Evolutionary conservation across 768 basidiomycete genomes (phyloP).

Genomic region (Serendipita sp.): DNA sequence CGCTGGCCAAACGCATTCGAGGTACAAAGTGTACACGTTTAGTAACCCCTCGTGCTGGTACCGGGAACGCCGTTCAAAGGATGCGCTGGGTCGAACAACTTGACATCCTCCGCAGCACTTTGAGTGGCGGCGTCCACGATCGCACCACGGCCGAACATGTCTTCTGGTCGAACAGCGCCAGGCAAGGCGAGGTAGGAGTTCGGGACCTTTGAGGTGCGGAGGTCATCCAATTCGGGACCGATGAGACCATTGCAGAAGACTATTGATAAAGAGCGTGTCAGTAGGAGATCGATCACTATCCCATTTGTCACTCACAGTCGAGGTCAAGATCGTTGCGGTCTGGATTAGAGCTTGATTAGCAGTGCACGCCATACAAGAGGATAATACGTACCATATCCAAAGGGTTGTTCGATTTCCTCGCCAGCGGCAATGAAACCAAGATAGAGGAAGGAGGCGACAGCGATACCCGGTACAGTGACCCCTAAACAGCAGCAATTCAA

Average conservation of each 20-base stretch:
- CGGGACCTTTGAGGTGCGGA: constrained; percentile 14
- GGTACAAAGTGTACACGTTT: too few species aligned
- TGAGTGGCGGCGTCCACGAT: neutral
- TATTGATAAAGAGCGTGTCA: neutral
- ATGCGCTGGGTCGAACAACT: neutral
- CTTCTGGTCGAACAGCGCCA: neutral
- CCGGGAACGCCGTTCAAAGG: neutral
- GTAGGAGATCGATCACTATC: neutral
- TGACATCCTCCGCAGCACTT: neutral
- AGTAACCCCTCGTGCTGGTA: too few species aligned
- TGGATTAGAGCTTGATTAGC: constrained; percentile 12
- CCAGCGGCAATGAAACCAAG: constrained; percentile 59
- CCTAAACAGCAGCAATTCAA: neutral
- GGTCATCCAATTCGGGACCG: constrained; percentile 37
- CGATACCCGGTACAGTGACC: constrained; percentile 50
- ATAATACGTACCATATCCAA: constrained; percentile 26
- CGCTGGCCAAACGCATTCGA: too few species aligned
- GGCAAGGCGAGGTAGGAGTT: neutral
- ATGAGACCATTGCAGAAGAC: constrained; percentile 43
- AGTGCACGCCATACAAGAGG: neutral
- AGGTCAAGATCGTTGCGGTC: constrained; percentile 56
- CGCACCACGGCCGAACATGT: neutral
- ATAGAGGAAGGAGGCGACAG: constrained; percentile 53
- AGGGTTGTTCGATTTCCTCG: constrained; percentile 37
- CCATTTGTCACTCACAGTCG: constrained; percentile 21